Conservation (phyloP, 306 rosid species). For the Pachyrhizus erosus region DNA sequence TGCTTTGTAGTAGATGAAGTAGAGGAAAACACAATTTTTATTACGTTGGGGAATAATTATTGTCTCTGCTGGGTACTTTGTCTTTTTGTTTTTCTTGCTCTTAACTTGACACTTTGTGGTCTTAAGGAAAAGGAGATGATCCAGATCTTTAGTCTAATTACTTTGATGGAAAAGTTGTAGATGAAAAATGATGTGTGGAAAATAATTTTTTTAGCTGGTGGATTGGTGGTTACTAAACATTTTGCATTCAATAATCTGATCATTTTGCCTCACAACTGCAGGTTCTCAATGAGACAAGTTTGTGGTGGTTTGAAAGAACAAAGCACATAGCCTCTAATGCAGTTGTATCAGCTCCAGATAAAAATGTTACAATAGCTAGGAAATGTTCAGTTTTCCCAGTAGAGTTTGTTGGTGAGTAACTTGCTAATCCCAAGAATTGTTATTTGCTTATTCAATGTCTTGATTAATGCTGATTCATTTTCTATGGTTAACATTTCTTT, state of each 20-base stretch:
- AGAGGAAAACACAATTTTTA: neutral
- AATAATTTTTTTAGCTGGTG: neutral
- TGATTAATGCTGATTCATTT: neutral
- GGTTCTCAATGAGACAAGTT: conserved; percentile 94
- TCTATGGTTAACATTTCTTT: conserved; percentile 22
- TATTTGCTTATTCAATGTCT: neutral
- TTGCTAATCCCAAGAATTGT: neutral
- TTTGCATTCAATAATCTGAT: neutral
- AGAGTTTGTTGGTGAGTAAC: conserved; percentile 90
- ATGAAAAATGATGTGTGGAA: neutral
- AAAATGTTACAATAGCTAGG: conserved; percentile 87
- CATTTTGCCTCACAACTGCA: conserved; percentile 38
- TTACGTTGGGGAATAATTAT: neutral
- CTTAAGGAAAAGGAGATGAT: neutral
- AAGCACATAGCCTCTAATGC: conserved; percentile 82
- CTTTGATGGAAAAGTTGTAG: neutral
- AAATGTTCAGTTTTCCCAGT: conserved; percentile 96
- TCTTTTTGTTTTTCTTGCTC: neutral
- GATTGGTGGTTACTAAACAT: neutral
- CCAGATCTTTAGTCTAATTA: conserved; percentile 16
- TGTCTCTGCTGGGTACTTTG: neutral
- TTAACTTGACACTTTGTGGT: neutral
- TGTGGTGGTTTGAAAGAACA: conserved; percentile 97
- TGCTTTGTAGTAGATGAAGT: neutral
- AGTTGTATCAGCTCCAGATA: conserved; percentile 78